Conservation (phyloP, 495 filamentous ascomycete species). For the Beverwykella pulmonaria region DNA sequence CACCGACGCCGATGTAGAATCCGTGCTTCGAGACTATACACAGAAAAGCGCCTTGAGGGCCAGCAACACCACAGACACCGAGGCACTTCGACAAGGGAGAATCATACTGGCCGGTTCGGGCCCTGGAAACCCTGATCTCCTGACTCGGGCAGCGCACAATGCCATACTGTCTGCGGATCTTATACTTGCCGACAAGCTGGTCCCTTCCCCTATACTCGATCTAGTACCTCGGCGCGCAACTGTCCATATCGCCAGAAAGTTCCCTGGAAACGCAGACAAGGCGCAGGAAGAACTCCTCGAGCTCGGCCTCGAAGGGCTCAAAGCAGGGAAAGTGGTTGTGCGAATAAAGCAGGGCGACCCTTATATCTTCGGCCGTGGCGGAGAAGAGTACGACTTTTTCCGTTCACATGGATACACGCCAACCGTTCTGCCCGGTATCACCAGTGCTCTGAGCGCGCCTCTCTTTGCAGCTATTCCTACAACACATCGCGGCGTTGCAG, state of each 20-base stretch:
- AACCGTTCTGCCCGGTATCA: conserved; percentile 84
- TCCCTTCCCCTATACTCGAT: conserved; percentile 81
- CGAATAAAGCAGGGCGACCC: conserved; percentile 96
- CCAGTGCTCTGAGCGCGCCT: conserved; percentile 80
- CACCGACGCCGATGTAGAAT: conserved; percentile 74
- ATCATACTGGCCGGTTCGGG: conserved; percentile 93
- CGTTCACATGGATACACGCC: conserved; percentile 66
- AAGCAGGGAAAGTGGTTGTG: conserved; percentile 75
- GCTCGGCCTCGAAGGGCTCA: conserved; percentile 71
- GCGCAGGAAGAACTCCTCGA: conserved; percentile 90
- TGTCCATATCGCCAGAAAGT: conserved; percentile 93
- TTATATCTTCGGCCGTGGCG: conserved; percentile 92
- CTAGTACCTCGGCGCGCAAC: conserved; percentile 88
- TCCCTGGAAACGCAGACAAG: conserved; percentile 92
- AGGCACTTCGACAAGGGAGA: conserved; percentile 51
- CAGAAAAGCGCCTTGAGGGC: conserved; percentile 25
- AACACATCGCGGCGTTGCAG: conserved; percentile 86
- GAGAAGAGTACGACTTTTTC: conserved; percentile 91
- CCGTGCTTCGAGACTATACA: conserved; percentile 69
- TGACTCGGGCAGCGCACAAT: conserved; percentile 85
- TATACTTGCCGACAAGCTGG: conserved; percentile 93
- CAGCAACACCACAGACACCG: conserved; percentile 25
- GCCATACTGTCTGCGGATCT: conserved; percentile 84
- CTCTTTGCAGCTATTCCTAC: conserved; percentile 85
- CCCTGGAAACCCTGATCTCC: conserved; percentile 86